A percentile compares a stretch with the other conserved stretches of the same genome.
phyloP scores from a whole-genome alignment of 1,139 yeast genomes.

The Saccharomyces hybrid region DNA sequence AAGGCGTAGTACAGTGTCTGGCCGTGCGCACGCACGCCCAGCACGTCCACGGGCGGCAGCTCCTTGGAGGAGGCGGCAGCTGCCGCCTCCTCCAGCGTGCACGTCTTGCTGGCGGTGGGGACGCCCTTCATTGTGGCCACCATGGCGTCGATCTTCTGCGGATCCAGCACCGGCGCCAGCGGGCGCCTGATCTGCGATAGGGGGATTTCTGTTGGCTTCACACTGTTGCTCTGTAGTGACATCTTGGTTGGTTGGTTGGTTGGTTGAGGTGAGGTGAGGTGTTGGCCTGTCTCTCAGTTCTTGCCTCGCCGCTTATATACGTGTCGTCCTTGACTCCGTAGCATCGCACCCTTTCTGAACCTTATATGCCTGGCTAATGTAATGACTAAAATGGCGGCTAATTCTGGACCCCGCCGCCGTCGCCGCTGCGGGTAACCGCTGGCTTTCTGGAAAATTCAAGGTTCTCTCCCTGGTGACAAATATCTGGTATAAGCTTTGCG shows the following conservation, averaged over 20 bases:
- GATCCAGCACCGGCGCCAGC: slow-evolving; percentile 73
- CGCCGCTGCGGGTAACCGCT: not conserved
- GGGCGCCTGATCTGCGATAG: slow-evolving; percentile 63
- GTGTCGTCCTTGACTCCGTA: not conserved
- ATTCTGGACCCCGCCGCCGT: not conserved
- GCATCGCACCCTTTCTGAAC: not conserved
- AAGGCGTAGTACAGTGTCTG: slow-evolving; percentile 63
- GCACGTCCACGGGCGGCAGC: slow-evolving; percentile 69
- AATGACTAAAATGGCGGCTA: not conserved
- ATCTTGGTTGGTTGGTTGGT: slow-evolving; percentile 14
- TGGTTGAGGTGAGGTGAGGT: slow-evolving; percentile 4
- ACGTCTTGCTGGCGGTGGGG: slow-evolving; percentile 60
- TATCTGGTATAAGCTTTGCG: not conserved
- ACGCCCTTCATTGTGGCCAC: slow-evolving; percentile 58
- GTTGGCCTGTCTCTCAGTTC: slow-evolving; percentile 2
- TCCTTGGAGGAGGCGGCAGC: slow-evolving; percentile 39
- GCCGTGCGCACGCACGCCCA: slow-evolving; percentile 57
- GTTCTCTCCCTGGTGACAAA: not conserved
- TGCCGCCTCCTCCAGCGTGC: slow-evolving; percentile 44
- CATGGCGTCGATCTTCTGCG: slow-evolving; percentile 69
- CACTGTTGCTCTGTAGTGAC: slow-evolving; percentile 43
- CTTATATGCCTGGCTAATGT: not conserved
- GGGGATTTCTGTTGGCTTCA: slow-evolving; percentile 51
- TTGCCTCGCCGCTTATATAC: slow-evolving; percentile 10
- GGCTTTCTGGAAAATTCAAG: not conserved